Conservation (phyloP, 139 green algal genomes). For the Chlorella sp. region DNA sequence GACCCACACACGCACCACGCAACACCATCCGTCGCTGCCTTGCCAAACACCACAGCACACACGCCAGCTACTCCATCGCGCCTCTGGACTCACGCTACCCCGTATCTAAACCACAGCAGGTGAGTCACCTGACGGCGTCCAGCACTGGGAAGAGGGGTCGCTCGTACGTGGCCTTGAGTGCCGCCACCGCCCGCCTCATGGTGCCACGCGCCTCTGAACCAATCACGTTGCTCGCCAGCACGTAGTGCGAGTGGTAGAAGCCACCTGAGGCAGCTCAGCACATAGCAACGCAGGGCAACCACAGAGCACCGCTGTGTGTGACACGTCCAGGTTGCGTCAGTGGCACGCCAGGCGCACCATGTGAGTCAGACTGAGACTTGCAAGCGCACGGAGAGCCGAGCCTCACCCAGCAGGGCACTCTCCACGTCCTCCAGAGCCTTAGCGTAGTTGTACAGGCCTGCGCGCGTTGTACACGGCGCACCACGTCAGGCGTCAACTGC, state of each 20-base stretch:
- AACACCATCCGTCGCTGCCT: not conserved
- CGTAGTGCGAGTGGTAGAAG: conserved; percentile 48
- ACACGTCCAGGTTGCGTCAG: too few species aligned
- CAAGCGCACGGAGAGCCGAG: too few species aligned
- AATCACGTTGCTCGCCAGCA: conserved; percentile 41
- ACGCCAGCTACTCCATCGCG: too few species aligned
- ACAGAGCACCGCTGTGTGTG: too few species aligned
- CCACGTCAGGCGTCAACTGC: too few species aligned
- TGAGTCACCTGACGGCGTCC: conserved; percentile 26
- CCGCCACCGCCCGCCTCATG: conserved; percentile 34
- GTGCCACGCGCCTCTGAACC: conserved; percentile 34
- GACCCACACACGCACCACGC: not conserved
- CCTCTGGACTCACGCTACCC: too few species aligned
- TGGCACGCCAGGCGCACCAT: too few species aligned
- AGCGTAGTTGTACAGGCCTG: conserved; percentile 45
- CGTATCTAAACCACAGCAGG: too few species aligned
- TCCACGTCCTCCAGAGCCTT: conserved; percentile 45
- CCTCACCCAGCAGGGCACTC: conserved; percentile 17
- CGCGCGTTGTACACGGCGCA: too few species aligned
- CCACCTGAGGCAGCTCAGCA: conserved; percentile 16
- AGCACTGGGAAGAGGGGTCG: conserved; percentile 33
- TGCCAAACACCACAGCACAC: too few species aligned
- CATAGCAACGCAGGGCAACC: not conserved
- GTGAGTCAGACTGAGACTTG: too few species aligned
- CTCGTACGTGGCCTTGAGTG: conserved; percentile 43